These are phyloP conservation scores for Pluteus cervinus DNA, from an alignment of 768 basidiomycete species.

Conservation along the genomic window DNA sequence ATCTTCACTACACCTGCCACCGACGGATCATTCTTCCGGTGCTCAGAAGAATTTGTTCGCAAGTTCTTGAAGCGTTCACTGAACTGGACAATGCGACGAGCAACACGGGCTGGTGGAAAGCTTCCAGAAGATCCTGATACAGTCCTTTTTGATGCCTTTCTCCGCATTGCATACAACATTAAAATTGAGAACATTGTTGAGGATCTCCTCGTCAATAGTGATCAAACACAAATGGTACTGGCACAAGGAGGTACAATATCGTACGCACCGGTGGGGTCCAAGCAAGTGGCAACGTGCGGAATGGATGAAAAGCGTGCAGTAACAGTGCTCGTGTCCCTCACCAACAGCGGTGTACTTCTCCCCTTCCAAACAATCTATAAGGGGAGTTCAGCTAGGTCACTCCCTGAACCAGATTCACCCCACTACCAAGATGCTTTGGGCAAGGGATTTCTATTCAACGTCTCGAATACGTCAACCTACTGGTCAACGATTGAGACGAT, in stretches of 20 bases:
- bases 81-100: no score
- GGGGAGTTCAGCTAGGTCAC: constrained; percentile 19
- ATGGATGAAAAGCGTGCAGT: constrained; percentile 36
- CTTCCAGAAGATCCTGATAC: constrained; percentile 22
- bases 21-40: no score
- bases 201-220: constrained; percentile 23
- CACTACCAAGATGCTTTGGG: constrained; percentile 15
- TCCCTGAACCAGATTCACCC: constrained; percentile 11
- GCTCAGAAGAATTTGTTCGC: no score
- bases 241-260: constrained; percentile 19
- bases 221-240: constrained; percentile 29
- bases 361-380: constrained; percentile 32
- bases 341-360: constrained; percentile 22
- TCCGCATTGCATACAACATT: constrained; percentile 19
- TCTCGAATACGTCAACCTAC: constrained; percentile 19
- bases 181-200: constrained; percentile 19
- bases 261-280: constrained; percentile 19
- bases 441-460: constrained; percentile 17
- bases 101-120: constrained; percentile 29
- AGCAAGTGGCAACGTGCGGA: constrained; percentile 29
- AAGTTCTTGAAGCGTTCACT: no score
- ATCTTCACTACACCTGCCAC: no score
- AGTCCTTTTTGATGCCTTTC: constrained; percentile 7
- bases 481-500: constrained; percentile 21
- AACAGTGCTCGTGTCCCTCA: constrained; percentile 26